A percentile compares a stretch with the other conserved stretches of the same genome.
Evolutionary conservation across 2,329 filamentous ascomycete genomes (phyloP).

Genomic region (Zalaria sp.): DNA sequence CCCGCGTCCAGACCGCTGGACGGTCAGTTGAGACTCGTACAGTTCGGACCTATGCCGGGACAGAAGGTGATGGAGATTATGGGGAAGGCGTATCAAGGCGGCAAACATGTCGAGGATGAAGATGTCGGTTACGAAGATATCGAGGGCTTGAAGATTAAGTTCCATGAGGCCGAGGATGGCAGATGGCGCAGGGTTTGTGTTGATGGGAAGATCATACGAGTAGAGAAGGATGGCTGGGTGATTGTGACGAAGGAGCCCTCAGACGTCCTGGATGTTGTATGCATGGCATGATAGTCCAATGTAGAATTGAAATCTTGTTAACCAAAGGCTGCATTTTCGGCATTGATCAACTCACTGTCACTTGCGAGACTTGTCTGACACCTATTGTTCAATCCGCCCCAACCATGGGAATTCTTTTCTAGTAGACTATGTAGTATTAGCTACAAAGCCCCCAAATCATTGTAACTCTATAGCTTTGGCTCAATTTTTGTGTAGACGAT

Average conservation of each 20-base stretch:
- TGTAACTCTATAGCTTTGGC: no score
- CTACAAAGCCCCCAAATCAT: no score
- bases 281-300: conserved; percentile 1
- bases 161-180: conserved; percentile 50
- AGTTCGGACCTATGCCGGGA: conserved; percentile 55
- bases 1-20: conserved; percentile 58
- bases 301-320: no score
- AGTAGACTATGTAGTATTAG: no score
- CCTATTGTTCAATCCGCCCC: no score
- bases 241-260: conserved; percentile 40
- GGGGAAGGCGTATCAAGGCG: conserved; percentile 45
- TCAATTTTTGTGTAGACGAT: no score
- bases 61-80: conserved; percentile 65
- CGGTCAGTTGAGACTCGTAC: conserved; percentile 54
- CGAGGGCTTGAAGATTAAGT: conserved; percentile 50
- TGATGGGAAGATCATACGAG: conserved; percentile 74
- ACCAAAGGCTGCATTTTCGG: no score
- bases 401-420: no score
- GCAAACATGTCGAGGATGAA: conserved; percentile 38
- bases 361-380: no score
- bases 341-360: no score
- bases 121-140: conserved; percentile 58
- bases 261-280: conserved; percentile 23
- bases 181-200: conserved; percentile 78
- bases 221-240: conserved; percentile 59